Conservation (phyloP, 75 land plant species). For the Sequoia sempervirens region DNA sequence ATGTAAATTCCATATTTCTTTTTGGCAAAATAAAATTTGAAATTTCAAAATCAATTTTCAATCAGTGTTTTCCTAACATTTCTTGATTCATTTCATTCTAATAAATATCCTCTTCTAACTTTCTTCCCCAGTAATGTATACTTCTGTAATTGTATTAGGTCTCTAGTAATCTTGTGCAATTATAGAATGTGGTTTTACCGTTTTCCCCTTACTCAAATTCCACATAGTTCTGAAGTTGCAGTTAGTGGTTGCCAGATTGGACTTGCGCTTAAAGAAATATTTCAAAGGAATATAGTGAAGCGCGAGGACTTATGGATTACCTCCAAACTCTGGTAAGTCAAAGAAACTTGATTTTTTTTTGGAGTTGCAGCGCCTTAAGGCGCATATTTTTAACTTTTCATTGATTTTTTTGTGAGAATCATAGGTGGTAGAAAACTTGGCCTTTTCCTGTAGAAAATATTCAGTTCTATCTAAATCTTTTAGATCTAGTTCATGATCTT, state of each 20-base stretch:
- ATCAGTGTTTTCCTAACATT: too few relatives aligned
- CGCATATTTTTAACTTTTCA: not conserved
- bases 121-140: not conserved
- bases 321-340: conserved; percentile 26
- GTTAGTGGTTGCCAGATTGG: conserved; percentile 18
- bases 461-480: not conserved
- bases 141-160: not conserved
- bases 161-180: not conserved
- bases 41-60: not conserved
- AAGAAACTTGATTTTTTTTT: not conserved
- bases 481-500: not conserved
- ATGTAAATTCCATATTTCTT: not conserved
- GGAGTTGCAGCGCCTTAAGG: too few relatives aligned
- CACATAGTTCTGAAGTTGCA: not conserved
- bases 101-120: not conserved
- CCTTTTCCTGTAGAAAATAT: not conserved
- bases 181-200: not conserved
- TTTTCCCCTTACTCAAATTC: not conserved
- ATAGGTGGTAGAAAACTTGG: not conserved
- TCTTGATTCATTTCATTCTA: too few relatives aligned
- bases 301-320: conserved; percentile 25
- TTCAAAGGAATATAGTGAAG: conserved; percentile 16
- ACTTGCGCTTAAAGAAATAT: conserved; percentile 13
- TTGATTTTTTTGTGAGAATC: not conserved
- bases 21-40: not conserved